Evolutionary conservation across 805 yeast genomes (phyloP).

Genomic region (Wickerhamiella cacticola): DNA sequence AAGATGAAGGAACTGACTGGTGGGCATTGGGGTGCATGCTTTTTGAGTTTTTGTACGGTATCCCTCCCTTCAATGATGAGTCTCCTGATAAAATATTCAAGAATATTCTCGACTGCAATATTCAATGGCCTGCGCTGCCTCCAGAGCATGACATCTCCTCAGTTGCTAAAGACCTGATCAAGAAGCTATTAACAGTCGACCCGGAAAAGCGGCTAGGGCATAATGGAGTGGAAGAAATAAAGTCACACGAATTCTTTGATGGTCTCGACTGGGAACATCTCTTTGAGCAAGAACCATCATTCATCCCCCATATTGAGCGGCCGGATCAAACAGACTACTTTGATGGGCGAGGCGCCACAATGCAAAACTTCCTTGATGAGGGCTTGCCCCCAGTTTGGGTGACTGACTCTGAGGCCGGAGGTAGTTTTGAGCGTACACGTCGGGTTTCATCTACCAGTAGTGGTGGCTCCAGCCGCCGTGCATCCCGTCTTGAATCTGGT

Average conservation of each 20-base stretch:
- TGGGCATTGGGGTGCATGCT: conserved; percentile 96
- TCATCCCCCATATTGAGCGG: conserved; percentile 64
- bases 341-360: conserved; percentile 77
- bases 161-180: conserved; percentile 64
- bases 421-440: neutral
- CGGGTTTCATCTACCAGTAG: conserved; percentile 13
- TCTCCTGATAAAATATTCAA: conserved; percentile 72
- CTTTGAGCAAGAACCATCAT: conserved; percentile 61
- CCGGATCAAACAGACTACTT: conserved; percentile 88
- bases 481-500: conserved; percentile 52
- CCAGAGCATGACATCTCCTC: conserved; percentile 38
- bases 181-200: conserved; percentile 47
- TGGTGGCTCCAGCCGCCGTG: conserved; percentile 30
- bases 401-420: conserved; percentile 8
- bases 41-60: conserved; percentile 84
- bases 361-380: conserved; percentile 45
- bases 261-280: conserved; percentile 59
- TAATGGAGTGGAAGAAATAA: conserved; percentile 68
- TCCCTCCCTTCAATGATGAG: conserved; percentile 84
- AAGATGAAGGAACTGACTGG: conserved; percentile 88
- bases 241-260: conserved; percentile 64
- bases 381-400: conserved; percentile 1
- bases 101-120: conserved; percentile 59
- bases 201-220: conserved; percentile 59
- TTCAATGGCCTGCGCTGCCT: conserved; percentile 69